phyloP scores from a whole-genome alignment of 192 early-diverging fungal genomes.

The Phlyctochytrium bullatum region DNA sequence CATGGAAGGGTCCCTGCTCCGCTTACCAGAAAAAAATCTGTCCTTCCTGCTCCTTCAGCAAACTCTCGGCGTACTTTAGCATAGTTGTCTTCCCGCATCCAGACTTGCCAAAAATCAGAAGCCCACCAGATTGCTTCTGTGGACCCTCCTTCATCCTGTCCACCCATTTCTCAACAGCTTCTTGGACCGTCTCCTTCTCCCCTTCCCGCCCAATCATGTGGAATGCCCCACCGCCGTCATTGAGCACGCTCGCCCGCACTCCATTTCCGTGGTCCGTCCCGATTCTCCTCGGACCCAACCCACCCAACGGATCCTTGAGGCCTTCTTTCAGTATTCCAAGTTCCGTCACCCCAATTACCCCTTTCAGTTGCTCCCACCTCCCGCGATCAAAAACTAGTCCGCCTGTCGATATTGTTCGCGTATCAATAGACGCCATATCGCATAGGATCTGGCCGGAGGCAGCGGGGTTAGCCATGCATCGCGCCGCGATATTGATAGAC shows the following conservation, averaged over 20 bases:
- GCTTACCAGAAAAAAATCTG: neutral
- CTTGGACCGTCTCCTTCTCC: too few species aligned
- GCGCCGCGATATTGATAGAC: conserved; percentile 18
- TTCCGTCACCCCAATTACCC: neutral
- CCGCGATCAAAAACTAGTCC: neutral
- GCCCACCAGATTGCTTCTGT: neutral
- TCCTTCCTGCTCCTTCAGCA: neutral
- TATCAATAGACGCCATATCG: neutral
- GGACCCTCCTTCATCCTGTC: neutral
- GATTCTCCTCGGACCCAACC: too few species aligned
- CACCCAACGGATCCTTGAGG: neutral
- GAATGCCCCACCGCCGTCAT: neutral
- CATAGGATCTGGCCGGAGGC: neutral
- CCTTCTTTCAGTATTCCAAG: neutral
- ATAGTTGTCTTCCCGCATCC: neutral
- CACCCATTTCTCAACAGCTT: neutral
- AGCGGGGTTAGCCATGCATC: neutral
- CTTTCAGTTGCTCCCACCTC: neutral
- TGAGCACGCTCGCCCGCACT: too few species aligned
- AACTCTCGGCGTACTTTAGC: neutral
- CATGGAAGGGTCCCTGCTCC: too few species aligned
- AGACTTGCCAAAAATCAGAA: neutral
- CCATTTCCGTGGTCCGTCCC: neutral
- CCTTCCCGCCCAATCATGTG: neutral
- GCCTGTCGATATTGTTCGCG: neutral